These are phyloP conservation scores for Lipomyces mesembrius DNA, from an alignment of 805 yeast genomes.

Conservation along the genomic window DNA sequence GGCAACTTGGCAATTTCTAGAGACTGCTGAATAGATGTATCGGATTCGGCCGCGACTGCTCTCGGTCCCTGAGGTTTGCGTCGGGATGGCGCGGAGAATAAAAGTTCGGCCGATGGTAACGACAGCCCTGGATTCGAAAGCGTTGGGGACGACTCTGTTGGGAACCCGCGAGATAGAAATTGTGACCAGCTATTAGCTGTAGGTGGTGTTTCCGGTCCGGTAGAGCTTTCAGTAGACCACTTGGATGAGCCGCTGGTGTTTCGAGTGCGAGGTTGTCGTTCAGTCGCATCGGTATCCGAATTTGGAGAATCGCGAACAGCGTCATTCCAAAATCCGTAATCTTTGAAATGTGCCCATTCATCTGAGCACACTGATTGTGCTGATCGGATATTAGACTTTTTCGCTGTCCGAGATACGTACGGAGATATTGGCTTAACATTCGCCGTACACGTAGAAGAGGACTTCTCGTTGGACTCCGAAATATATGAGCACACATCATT, in stretches of 20 bases:
- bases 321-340: constrained; percentile 1
- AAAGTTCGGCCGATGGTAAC: constrained; percentile 3
- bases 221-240: neutral
- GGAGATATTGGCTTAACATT: neutral
- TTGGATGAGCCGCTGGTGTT: constrained; percentile 4
- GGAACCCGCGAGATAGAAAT: neutral
- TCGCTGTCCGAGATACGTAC: neutral
- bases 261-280: neutral
- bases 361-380: neutral
- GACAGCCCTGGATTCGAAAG: neutral
- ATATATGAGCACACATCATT: neutral
- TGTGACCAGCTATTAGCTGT: neutral
- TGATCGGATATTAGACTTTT: neutral
- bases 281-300: neutral
- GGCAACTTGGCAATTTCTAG: constrained; percentile 19
- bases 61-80: neutral
- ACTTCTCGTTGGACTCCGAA: neutral
- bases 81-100: neutral
- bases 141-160: neutral
- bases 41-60: neutral
- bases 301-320: neutral
- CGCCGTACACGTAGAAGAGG: neutral
- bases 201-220: neutral
- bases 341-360: constrained; percentile 8
- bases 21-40: neutral